These are phyloP conservation scores for Alopecurus myosuroides DNA, from an alignment of 176 grass and related monocot genomes.

Conservation along the genomic window DNA sequence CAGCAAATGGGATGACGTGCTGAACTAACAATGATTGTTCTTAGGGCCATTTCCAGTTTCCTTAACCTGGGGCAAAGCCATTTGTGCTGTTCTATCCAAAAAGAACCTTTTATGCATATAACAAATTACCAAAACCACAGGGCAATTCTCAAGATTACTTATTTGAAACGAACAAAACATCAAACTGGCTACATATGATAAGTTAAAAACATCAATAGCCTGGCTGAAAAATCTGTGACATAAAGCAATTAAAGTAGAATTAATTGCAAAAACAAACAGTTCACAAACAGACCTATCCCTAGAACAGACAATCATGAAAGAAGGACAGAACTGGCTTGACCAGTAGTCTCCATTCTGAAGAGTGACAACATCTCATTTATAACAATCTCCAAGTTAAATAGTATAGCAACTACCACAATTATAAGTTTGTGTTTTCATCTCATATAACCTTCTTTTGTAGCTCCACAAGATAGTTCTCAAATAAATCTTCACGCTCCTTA, in stretches of 20 bases:
- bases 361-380: neutral
- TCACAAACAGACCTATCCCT: neutral
- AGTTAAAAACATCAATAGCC: neutral
- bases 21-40: neutral
- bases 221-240: neutral
- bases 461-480: slow-evolving; percentile 86
- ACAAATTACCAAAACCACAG: neutral
- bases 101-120: neutral
- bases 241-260: neutral
- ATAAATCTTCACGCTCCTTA: slow-evolving; percentile 94
- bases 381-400: neutral
- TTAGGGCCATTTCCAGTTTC: neutral
- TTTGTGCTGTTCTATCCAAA: neutral
- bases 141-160: neutral
- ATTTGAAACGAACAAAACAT: neutral
- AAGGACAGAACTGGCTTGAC: neutral
- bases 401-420: neutral
- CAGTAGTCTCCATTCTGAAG: neutral
- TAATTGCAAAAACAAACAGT: neutral
- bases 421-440: neutral
- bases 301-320: neutral
- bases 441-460: slow-evolving; percentile 90
- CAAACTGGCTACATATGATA: neutral
- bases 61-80: neutral
- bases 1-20: neutral